Conservation (phyloP, 768 basidiomycete genomes). For the Auricularia sp. region DNA sequence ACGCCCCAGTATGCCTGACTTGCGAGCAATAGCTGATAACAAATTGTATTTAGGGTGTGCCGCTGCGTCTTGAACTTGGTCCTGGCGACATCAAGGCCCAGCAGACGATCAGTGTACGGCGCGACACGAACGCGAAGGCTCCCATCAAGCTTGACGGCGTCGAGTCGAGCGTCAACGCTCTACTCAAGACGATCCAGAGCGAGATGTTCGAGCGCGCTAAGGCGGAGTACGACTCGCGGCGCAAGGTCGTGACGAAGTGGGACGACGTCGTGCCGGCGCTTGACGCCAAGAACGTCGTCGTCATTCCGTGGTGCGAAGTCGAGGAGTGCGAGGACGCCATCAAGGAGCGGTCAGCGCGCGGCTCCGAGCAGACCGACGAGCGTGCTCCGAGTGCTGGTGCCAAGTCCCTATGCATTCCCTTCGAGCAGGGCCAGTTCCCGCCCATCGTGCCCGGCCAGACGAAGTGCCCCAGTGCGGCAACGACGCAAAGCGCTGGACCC, state of each 20-base stretch:
- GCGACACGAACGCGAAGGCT: conserved; percentile 58
- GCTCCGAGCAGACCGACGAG: conserved; percentile 82
- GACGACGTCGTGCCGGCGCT: conserved; percentile 86
- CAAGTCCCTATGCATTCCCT: conserved; percentile 93
- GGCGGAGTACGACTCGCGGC: conserved; percentile 54
- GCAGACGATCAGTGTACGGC: conserved; percentile 76
- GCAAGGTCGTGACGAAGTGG: conserved; percentile 77
- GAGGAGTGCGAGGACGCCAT: conserved; percentile 95
- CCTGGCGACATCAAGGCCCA: conserved; percentile 81
- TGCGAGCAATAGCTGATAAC: not conserved
- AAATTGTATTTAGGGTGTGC: conserved; percentile 61
- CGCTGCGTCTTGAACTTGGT: conserved; percentile 93
- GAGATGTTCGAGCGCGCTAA: conserved; percentile 83
- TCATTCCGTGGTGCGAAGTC: conserved; percentile 93
- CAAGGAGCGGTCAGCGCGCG: conserved; percentile 85
- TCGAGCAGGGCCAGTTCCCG: conserved; percentile 75
- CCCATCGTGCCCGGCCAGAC: conserved; percentile 71
- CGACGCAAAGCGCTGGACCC: conserved; percentile 89
- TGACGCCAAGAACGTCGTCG: conserved; percentile 78
- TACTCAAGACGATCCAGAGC: conserved; percentile 78
- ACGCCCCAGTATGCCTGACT: conserved; percentile 9
- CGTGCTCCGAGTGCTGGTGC: conserved; percentile 96
- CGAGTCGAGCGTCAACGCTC: conserved; percentile 38
- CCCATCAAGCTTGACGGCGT: conserved; percentile 44
- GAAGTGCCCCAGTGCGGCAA: conserved; percentile 84